Evolutionary conservation across 2,329 filamentous ascomycete genomes (phyloP).

Genomic region (Canariomyces notabilis): DNA sequence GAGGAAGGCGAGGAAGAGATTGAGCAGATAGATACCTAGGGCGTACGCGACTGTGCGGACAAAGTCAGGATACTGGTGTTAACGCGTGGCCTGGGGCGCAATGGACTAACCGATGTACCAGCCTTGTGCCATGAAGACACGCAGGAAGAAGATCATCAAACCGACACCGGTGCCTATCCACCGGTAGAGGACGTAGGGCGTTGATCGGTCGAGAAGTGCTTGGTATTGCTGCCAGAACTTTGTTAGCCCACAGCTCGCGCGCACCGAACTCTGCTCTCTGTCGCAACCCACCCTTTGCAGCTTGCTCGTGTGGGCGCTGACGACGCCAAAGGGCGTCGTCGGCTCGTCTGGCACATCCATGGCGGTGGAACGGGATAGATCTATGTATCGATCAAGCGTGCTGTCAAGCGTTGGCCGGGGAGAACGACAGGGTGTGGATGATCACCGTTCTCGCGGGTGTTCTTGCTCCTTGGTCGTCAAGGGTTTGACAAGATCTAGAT

Average conservation of each 20-base stretch:
- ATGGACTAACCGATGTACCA: constrained; percentile 87
- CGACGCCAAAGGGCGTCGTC: constrained; percentile 24
- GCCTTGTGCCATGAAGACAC: constrained; percentile 88
- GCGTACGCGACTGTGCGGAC: constrained; percentile 78
- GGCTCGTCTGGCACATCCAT: constrained; percentile 25
- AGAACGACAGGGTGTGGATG: background rate
- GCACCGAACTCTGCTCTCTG: background rate
- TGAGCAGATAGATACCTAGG: constrained; percentile 96
- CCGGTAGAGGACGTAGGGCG: constrained; percentile 82
- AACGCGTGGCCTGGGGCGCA: background rate
- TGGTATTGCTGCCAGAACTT: constrained; percentile 76
- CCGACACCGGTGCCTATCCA: constrained; percentile 78
- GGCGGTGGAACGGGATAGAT: constrained; percentile 3
- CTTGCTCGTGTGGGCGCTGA: constrained; percentile 25
- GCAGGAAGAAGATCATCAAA: constrained; percentile 76
- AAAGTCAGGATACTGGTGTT: constrained; percentile 18
- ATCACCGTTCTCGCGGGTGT: background rate
- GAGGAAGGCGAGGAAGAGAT: constrained; percentile 97
- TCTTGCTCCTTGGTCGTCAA: background rate
- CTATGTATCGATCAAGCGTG: background rate
- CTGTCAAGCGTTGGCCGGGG: background rate
- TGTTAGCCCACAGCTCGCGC: constrained; percentile 5
- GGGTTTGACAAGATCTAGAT: background rate
- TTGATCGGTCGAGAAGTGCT: constrained; percentile 87
- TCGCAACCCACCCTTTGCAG: constrained; percentile 51